Percentiles rank a stretch among this genome's conserved stretches.
phyloP scores from a whole-genome alignment of 2,329 filamentous ascomycete genomes.

The Aspergillus sergii region DNA sequence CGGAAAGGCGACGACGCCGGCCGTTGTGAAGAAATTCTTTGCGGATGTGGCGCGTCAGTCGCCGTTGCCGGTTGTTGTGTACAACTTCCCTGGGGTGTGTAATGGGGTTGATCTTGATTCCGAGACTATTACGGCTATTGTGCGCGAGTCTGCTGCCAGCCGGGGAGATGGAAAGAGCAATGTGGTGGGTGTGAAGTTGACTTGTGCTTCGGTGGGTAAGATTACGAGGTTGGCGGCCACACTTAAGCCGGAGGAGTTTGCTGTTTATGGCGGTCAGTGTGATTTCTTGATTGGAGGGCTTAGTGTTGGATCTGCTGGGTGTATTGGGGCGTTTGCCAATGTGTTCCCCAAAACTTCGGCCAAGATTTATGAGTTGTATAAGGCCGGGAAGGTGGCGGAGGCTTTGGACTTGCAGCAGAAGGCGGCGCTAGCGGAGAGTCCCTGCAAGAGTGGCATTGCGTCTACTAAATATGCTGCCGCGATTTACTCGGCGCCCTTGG shows the following conservation, averaged over 20 bases:
- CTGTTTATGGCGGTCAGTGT: slow-evolving; percentile 71
- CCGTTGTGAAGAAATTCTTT: slow-evolving; percentile 63
- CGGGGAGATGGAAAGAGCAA: slow-evolving; percentile 47
- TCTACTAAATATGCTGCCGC: slow-evolving; percentile 69
- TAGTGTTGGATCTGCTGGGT: slow-evolving; percentile 56
- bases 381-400: slow-evolving; percentile 58
- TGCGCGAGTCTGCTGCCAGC: slow-evolving; percentile 42
- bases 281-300: slow-evolving; percentile 67
- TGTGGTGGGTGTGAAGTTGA: slow-evolving; percentile 67
- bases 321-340: slow-evolving; percentile 61
- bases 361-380: slow-evolving; percentile 64
- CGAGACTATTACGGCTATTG: slow-evolving; percentile 60
- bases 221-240: slow-evolving; percentile 58
- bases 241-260: slow-evolving; percentile 60
- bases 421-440: slow-evolving; percentile 66
- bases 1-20: slow-evolving; percentile 61
- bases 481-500: slow-evolving; percentile 59
- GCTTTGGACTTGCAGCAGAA: slow-evolving; percentile 63
- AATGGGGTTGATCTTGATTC: slow-evolving; percentile 71
- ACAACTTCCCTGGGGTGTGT: slow-evolving; percentile 71
- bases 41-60: slow-evolving; percentile 56
- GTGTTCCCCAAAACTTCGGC: slow-evolving; percentile 59
- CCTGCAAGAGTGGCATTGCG: slow-evolving; percentile 68
- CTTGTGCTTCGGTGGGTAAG: slow-evolving; percentile 65
- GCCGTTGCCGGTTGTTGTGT: slow-evolving; percentile 63